Conservation (phyloP, 257 asterid species). For the Jasminum sambac region DNA sequence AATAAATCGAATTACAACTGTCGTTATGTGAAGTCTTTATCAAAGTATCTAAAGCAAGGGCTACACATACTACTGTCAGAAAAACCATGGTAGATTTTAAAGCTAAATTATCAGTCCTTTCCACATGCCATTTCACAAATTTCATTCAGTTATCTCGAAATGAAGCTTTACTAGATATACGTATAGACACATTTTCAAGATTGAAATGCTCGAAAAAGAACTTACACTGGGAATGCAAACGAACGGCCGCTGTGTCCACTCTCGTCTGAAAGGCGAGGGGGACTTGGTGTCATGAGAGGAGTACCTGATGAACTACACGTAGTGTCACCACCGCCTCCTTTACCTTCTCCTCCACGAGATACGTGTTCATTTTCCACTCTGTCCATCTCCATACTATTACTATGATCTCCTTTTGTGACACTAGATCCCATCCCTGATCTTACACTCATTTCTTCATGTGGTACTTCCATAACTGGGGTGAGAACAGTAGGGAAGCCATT, state of each 20-base stretch:
- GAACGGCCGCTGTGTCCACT: slow-evolving; percentile 46
- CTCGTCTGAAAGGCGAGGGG: slow-evolving; percentile 55
- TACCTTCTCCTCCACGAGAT: slow-evolving; percentile 25
- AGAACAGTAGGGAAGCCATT: slow-evolving; percentile 38
- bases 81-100: background rate
- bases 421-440: slow-evolving; percentile 28
- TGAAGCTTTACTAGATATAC: background rate
- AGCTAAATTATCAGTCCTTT: background rate
- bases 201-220: background rate
- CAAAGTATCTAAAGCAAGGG: background rate
- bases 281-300: slow-evolving; percentile 29
- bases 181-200: background rate
- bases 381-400: slow-evolving; percentile 19
- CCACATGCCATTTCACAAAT: background rate
- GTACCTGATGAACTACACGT: slow-evolving; percentile 22
- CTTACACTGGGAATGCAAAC: slow-evolving; percentile 69
- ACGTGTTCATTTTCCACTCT: slow-evolving; percentile 13
- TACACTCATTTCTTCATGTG: slow-evolving; percentile 39
- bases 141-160: background rate
- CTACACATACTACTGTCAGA: background rate
- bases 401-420: slow-evolving; percentile 26
- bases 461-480: slow-evolving; percentile 58
- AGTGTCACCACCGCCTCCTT: slow-evolving; percentile 15
- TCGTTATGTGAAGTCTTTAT: background rate
- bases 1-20: background rate